A percentile compares a stretch with the other conserved stretches of the same genome.
Conservation (phyloP, 257 asterid species). For the Nicotiana undulata region DNA sequence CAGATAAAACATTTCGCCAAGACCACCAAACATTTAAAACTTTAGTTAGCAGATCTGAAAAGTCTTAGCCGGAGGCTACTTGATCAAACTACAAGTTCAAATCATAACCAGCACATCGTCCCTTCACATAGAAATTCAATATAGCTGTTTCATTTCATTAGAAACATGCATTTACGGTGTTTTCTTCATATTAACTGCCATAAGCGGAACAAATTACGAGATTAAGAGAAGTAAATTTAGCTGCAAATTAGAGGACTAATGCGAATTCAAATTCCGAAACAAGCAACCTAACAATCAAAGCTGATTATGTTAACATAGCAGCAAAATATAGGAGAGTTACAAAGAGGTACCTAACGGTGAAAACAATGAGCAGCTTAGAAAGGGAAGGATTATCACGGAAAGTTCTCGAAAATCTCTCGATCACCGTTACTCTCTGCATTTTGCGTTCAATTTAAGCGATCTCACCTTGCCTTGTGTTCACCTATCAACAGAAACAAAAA, state of each 20-base stretch:
- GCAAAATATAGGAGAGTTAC: background rate
- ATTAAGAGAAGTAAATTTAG: background rate
- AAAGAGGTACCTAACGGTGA: conserved; percentile 47
- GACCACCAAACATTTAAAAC: background rate
- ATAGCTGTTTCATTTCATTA: background rate
- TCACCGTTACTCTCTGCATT: conserved; percentile 40
- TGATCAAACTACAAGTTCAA: background rate
- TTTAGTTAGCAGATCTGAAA: background rate
- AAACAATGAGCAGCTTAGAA: conserved; percentile 47
- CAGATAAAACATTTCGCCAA: background rate
- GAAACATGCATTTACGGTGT: background rate
- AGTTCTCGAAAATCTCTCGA: conserved; percentile 47
- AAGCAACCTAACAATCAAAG: background rate
- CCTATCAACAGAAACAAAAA: conserved; percentile 11
- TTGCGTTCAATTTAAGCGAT: background rate
- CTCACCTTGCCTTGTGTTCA: conserved; percentile 15
- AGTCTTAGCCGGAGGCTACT: background rate
- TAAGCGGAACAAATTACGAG: background rate
- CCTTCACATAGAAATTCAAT: background rate
- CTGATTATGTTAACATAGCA: background rate
- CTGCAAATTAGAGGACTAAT: background rate
- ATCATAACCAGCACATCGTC: background rate
- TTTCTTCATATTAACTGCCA: background rate
- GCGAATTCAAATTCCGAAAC: background rate
- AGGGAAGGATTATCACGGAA: conserved; percentile 53